phyloP scores from a whole-genome alignment of 2,329 filamentous ascomycete genomes.

The Furcasterigmium sp. region DNA sequence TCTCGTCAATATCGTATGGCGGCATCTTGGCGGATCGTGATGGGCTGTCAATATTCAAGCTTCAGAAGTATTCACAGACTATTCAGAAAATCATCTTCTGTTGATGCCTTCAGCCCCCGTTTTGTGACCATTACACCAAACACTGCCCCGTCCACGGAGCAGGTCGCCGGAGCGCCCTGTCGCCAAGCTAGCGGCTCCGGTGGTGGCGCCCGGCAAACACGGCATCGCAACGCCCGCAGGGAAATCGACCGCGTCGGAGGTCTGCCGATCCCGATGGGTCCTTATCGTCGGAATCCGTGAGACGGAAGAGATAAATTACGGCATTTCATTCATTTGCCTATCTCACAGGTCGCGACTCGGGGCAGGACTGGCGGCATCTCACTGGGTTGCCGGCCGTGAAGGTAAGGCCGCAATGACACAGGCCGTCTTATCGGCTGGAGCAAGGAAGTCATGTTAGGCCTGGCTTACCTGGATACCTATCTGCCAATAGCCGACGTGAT shows the following conservation, averaged over 20 bases:
- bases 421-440: not conserved
- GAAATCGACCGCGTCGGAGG: not conserved
- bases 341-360: not conserved
- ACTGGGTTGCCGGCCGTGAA: not conserved
- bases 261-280: not conserved
- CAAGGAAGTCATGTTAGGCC: not conserved
- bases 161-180: too few relatives aligned
- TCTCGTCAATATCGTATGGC: slow-evolving; percentile 15
- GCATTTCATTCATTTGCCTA: not conserved
- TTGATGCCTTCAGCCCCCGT: too few relatives aligned
- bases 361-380: too few relatives aligned
- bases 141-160: too few relatives aligned
- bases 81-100: too few relatives aligned
- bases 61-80: too few relatives aligned
- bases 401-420: too few relatives aligned
- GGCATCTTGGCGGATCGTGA: slow-evolving; percentile 9
- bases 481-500: too few relatives aligned
- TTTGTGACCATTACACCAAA: too few relatives aligned
- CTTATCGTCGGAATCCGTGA: not conserved
- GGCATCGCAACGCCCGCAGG: not conserved
- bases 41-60: not conserved
- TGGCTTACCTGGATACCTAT: too few relatives aligned
- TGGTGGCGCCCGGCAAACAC: not conserved
- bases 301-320: not conserved
- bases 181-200: too few relatives aligned